A percentile compares a stretch with the other conserved stretches of the same genome.
Evolutionary conservation across 495 filamentous ascomycete species (phyloP).

Genomic region (Neurospora sp.): DNA sequence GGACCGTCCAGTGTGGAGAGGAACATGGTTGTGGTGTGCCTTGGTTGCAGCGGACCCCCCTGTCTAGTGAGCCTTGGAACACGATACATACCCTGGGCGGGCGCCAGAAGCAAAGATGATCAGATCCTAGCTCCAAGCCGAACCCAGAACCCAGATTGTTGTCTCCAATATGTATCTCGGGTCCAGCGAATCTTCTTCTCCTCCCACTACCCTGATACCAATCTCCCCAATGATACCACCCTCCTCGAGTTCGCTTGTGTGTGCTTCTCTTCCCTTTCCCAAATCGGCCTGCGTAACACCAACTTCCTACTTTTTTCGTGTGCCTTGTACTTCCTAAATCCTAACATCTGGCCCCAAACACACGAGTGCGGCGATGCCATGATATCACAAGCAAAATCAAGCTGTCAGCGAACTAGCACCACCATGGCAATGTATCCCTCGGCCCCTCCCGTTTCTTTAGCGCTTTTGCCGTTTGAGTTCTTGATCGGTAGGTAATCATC

Average conservation of each 20-base stretch:
- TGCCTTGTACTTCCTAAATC: not conserved
- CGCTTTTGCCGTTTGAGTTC: not conserved
- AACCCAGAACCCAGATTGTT: not conserved
- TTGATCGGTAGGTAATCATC: not conserved
- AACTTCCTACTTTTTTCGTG: not conserved
- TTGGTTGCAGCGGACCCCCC: not conserved
- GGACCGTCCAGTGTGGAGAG: not conserved
- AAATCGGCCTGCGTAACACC: not conserved
- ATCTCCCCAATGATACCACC: not conserved
- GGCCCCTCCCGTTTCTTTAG: not conserved
- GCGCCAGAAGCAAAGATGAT: not conserved
- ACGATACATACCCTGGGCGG: not conserved
- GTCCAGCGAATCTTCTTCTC: not conserved
- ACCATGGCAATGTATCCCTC: not conserved
- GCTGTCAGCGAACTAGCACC: not conserved
- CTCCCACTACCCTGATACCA: not conserved
- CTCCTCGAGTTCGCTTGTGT: not conserved
- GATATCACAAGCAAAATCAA: conserved; percentile 8
- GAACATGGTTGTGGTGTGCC: not conserved
- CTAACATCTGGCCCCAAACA: not conserved
- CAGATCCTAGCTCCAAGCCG: not conserved
- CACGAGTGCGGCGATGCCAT: not conserved
- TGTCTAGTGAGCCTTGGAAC: not conserved
- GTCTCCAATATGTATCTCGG: not conserved
- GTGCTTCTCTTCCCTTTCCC: not conserved